Conservation (phyloP, 176 grass and related monocot genomes). For the Oryza brachyantha region DNA sequence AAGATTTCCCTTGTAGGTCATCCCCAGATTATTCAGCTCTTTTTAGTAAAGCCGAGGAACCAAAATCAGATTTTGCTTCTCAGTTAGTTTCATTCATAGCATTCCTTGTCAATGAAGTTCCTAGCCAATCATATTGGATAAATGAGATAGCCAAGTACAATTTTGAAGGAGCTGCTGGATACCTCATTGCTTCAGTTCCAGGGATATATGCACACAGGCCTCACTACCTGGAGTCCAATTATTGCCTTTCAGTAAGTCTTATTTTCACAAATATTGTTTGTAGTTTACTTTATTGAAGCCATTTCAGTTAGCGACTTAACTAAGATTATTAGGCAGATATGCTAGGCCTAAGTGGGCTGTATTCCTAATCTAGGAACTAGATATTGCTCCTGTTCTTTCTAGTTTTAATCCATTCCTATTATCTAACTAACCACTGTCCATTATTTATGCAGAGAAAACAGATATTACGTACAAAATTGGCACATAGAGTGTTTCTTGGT, state of each 20-base stretch:
- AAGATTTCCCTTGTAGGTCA: conserved; percentile 63
- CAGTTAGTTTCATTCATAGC: conserved; percentile 67
- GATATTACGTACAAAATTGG: conserved; percentile 38
- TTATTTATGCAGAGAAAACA: conserved; percentile 51
- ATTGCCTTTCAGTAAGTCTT: conserved; percentile 66
- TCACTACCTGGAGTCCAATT: conserved; percentile 49
- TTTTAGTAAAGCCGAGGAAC: conserved; percentile 41
- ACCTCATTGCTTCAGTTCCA: conserved; percentile 75
- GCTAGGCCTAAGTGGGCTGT: not conserved
- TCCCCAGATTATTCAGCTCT: conserved; percentile 62
- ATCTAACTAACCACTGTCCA: conserved; percentile 5
- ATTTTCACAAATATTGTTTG: conserved; percentile 7
- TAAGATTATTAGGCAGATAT: not conserved
- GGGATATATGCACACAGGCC: conserved; percentile 58
- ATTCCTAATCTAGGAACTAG: not conserved
- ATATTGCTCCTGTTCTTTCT: not conserved
- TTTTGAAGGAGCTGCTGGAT: conserved; percentile 61
- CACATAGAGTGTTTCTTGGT: conserved; percentile 46
- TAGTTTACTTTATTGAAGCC: not conserved
- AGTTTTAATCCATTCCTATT: not conserved
- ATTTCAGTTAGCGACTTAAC: not conserved
- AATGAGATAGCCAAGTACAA: conserved; percentile 73
- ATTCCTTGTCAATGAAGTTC: conserved; percentile 67
- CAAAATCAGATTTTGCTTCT: conserved; percentile 78
- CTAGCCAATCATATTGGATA: conserved; percentile 77